These are phyloP conservation scores for Spiromastix sp. DNA, from an alignment of 2,329 filamentous ascomycete genomes.

Conservation along the genomic window DNA sequence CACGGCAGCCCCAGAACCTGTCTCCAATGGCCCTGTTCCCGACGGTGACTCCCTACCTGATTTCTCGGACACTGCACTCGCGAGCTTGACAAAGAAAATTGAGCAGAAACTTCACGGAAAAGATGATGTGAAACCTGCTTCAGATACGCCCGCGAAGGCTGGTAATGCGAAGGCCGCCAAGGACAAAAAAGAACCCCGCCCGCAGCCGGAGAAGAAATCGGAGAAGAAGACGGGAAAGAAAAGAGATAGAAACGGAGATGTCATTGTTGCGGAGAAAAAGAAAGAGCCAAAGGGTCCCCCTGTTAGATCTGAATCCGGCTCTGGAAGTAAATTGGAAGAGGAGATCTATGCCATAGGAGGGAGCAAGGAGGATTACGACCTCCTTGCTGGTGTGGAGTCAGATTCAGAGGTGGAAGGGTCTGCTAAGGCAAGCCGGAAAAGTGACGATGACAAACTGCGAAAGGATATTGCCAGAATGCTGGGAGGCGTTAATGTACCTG, in stretches of 20 bases:
- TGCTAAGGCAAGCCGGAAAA: constrained; percentile 10
- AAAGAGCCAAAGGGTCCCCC: constrained; percentile 14
- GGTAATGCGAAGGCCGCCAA: constrained; percentile 19
- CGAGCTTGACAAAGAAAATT: constrained; percentile 31
- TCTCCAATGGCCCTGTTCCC: constrained; percentile 13
- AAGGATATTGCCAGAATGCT: constrained; percentile 26
- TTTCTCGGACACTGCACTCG: constrained; percentile 29
- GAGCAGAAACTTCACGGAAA: constrained; percentile 29
- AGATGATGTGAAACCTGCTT: constrained; percentile 17
- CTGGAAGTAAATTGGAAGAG: constrained; percentile 26
- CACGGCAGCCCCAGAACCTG: constrained; percentile 10
- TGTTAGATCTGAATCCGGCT: constrained; percentile 6
- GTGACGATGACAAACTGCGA: constrained; percentile 27
- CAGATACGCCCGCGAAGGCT: constrained; percentile 16
- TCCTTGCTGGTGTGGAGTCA: constrained; percentile 35
- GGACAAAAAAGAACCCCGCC: constrained; percentile 10
- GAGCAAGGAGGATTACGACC: constrained; percentile 38
- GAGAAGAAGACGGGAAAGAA: constrained; percentile 26
- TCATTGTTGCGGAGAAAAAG: constrained; percentile 28
- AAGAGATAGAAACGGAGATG: constrained; percentile 35
- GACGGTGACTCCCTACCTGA: constrained; percentile 20
- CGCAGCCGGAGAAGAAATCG: constrained; percentile 19
- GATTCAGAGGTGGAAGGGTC: constrained; percentile 36
- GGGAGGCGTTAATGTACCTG: constrained; percentile 19
- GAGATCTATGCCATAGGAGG: constrained; percentile 39